Evolutionary conservation across 108 stramenopile genomes (phyloP), one percentile per base, ranked within the genome.

Genomic region (Nitzschia inconspicua): DNA sequence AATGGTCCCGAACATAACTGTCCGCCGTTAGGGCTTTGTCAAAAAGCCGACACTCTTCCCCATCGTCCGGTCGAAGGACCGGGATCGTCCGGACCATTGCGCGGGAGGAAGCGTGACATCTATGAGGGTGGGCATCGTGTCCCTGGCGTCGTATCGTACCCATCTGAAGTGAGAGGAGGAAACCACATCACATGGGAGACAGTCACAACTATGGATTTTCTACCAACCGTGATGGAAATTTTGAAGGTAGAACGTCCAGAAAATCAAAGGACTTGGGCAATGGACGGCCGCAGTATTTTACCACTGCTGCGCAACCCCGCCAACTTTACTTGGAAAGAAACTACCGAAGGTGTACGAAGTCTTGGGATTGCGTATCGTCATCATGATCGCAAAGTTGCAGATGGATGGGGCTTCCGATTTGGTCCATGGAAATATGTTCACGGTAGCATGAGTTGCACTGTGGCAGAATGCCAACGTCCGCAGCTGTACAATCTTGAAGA

Each of bases 51-150:
- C 19, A 46, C 29, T 11, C 5, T 20, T 22, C 54, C 66, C 29
- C 60, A 66, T n/a, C 25, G 73, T 31, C 66, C 73, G 27, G 36
- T 41, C 46, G 73, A 66, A 43, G 60, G 60, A 23, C 60, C 48
- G 32, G 67, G 60, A 68, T 32, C 61, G 2, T 44, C 53, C 13
- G 69, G 62, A 13, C 52, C 65, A 8, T 39, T 72, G 8, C 47
- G 71, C 22, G 71, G 71, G 1, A 30, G 64, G 16, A 72, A 72
- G 34, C 36, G 71, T 31, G 71, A 72, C 49, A 59, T 72, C 44
- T 72, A 39, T 11, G 71, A 72, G 30, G 71, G 71, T 35, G 71
- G 71, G 6, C 71, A 72, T 57, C 64, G 71, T 28, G 71, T 72
- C 13, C 47, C 64, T 23, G 54, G 61, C n/a, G 47, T 71, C 22